Conservation (phyloP, 371 early-diverging fungal genomes). For the Rhizopus delemar region DNA sequence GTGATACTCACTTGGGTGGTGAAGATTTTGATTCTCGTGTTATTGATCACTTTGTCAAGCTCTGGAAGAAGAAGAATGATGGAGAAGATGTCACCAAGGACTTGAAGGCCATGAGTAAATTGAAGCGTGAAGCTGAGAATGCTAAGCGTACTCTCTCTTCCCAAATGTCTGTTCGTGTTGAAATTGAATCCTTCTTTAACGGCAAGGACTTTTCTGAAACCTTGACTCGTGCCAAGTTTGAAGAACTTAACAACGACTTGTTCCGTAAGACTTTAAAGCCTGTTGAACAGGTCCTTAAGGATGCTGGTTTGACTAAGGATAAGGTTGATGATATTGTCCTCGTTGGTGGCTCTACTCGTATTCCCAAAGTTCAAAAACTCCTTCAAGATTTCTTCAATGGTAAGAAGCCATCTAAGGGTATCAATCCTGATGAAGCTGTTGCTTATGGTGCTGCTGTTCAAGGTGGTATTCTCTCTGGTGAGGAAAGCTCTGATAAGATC, state of each 20-base stretch:
- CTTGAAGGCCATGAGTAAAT: slow-evolving; percentile 78
- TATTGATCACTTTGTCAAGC: slow-evolving; percentile 76
- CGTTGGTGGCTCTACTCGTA: slow-evolving; percentile 99
- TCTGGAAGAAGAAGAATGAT: slow-evolving; percentile 75
- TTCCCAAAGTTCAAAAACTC: slow-evolving; percentile 96
- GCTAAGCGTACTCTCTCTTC: slow-evolving; percentile 91
- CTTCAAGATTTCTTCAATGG: slow-evolving; percentile 92
- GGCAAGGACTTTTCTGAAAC: slow-evolving; percentile 98
- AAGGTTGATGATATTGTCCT: slow-evolving; percentile 97
- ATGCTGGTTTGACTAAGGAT: slow-evolving; percentile 86
- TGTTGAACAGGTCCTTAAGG: slow-evolving; percentile 96
- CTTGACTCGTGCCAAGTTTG: slow-evolving; percentile 94
- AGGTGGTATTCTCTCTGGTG: slow-evolving; percentile 96
- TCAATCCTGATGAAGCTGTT: slow-evolving; percentile 99
- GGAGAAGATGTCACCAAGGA: slow-evolving; percentile 73
- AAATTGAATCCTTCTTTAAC: slow-evolving; percentile 91
- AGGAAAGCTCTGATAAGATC: slow-evolving; percentile 76
- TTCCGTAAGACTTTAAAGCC: slow-evolving; percentile 96
- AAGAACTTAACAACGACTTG: slow-evolving; percentile 86
- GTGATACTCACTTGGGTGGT: slow-evolving; percentile 95
- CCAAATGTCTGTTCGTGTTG: slow-evolving; percentile 76
- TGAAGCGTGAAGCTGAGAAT: slow-evolving; percentile 87
- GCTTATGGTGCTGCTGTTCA: slow-evolving; percentile 99
- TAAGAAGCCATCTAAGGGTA: slow-evolving; percentile 91
- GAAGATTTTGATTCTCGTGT: slow-evolving; percentile 93